Percentiles rank a stretch among this genome's conserved stretches.
phyloP scores from a whole-genome alignment of 1,284 basidiomycete genomes.

The Mycosarcoma mackinlayi region DNA sequence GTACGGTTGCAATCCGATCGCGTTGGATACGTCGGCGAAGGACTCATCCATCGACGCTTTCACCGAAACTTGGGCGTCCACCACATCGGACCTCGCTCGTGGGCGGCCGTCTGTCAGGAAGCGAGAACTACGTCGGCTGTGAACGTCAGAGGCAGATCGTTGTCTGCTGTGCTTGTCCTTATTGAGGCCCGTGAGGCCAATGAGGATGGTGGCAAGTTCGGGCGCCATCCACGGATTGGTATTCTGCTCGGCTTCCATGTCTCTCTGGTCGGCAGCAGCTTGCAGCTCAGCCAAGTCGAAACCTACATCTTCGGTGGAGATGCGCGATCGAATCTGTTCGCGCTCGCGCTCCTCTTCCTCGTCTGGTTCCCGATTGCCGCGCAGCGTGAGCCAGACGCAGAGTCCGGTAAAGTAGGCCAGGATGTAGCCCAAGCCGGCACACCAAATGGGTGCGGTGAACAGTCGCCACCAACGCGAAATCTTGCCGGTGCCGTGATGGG shows the following conservation, averaged over 20 bases:
- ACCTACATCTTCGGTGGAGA: conserved; percentile 45
- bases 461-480: conserved; percentile 53
- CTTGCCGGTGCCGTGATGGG: conserved; percentile 14
- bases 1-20: background rate
- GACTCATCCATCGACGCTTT: conserved; percentile 24
- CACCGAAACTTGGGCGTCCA: conserved; percentile 5
- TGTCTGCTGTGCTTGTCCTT: conserved; percentile 36
- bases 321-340: conserved; percentile 44
- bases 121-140: conserved; percentile 1
- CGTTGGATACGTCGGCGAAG: conserved; percentile 9
- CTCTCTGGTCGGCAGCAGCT: conserved; percentile 30
- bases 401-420: conserved; percentile 57
- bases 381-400: conserved; percentile 58
- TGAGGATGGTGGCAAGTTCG: conserved; percentile 45
- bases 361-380: conserved; percentile 55
- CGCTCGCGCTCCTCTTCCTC: conserved; percentile 49
- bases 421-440: conserved; percentile 53
- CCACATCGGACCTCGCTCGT: conserved; percentile 16
- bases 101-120: conserved; percentile 20
- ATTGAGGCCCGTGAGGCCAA: conserved; percentile 31
- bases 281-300: conserved; percentile 38
- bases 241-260: conserved; percentile 26
- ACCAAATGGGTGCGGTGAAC: conserved; percentile 50
- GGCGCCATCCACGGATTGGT: conserved; percentile 52
- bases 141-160: conserved; percentile 10